These are phyloP conservation scores for Fraxinus paxiana DNA, from an alignment of 305 asterid genomes.

Conservation along the genomic window DNA sequence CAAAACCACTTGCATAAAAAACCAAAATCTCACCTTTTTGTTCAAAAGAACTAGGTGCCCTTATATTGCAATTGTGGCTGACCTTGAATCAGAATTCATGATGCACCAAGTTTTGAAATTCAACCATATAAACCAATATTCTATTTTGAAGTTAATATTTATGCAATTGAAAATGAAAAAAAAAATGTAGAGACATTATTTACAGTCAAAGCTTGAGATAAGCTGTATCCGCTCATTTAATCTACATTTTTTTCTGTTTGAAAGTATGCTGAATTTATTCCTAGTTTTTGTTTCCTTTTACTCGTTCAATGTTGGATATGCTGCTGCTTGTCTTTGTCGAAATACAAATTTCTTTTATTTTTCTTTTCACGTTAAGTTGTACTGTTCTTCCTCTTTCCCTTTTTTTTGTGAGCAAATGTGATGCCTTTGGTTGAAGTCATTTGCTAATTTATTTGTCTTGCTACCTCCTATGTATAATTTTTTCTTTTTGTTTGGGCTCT, in stretches of 20 bases:
- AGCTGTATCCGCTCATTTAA: not conserved
- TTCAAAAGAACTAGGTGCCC: not conserved
- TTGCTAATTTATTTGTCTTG: conserved; percentile 6
- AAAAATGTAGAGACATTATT: not conserved
- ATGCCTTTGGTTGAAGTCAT: conserved; percentile 8
- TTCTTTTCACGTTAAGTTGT: not conserved
- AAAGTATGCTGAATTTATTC: conserved; percentile 3
- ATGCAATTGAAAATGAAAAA: not conserved
- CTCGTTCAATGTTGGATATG: not conserved
- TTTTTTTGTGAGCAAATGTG: conserved; percentile 5
- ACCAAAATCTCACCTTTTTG: not conserved
- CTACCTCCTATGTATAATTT: not conserved
- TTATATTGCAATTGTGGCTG: not conserved
- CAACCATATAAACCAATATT: not conserved
- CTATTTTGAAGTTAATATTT: not conserved
- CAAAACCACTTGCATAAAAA: not conserved
- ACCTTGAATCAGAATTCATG: not conserved
- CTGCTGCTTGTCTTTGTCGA: conserved; percentile 13
- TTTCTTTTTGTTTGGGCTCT: not conserved
- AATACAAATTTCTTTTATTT: not conserved
- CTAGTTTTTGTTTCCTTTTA: not conserved
- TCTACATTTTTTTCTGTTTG: not conserved
- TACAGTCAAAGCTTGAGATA: not conserved
- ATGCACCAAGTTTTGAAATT: not conserved
- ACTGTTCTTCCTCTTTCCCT: not conserved